Conservation (phyloP, 2,329 filamentous ascomycete species). For the Aspergillus transmontanensis region DNA sequence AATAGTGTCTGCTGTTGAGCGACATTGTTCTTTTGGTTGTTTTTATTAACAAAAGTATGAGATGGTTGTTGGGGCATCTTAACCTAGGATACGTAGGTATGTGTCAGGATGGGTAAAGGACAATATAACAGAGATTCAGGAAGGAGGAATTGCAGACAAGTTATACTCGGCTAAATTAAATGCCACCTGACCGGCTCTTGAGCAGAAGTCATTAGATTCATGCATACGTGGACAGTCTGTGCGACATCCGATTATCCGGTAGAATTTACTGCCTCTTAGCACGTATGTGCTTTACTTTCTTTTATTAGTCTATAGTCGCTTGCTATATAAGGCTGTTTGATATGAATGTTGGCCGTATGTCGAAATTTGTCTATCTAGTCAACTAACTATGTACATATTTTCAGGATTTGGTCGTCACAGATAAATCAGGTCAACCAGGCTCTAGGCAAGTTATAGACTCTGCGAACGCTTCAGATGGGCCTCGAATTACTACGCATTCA, state of each 20-base stretch:
- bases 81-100: neutral
- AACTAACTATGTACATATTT: neutral
- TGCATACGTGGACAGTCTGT: neutral
- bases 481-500: neutral
- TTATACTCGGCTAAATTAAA: no score
- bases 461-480: neutral
- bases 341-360: neutral
- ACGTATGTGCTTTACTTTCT: neutral
- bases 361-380: neutral
- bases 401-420: neutral
- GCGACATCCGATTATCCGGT: neutral
- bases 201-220: neutral
- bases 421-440: neutral
- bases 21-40: neutral
- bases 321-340: neutral
- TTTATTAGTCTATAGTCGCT: neutral
- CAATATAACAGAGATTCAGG: neutral
- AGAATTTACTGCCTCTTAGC: neutral
- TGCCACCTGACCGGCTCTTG: neutral
- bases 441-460: neutral
- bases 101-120: neutral
- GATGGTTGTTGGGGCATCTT: neutral
- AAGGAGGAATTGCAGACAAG: neutral
- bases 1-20: neutral
- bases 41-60: neutral